Base-by-base conservation (phyloP, 208 protist genomes). In the Trypanosoma cruzi region DNA sequence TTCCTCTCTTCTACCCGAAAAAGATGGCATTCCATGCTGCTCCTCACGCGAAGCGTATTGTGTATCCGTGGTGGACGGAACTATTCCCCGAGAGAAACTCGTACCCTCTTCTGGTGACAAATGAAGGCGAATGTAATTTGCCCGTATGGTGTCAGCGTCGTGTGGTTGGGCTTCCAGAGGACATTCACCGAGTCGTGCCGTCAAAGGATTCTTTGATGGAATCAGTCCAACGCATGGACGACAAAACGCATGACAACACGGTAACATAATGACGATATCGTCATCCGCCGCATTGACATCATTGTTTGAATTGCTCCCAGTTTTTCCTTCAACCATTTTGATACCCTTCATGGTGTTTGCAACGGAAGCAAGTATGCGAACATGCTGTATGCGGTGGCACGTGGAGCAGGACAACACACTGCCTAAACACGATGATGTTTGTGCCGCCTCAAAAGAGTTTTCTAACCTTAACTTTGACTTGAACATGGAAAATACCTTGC, bases 201-300 rank as follows among this genome's bases (percentile, higher is more conserved):
- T 22, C 24, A 16, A 22, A 49, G 6, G 5, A 28, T 20, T 37
- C n/a, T 40, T n/a, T 31, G n/a, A 50, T 18, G 64, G 13, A 6
- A 29, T 32, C 11, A 82, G 20, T 31, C 77, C 77, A 22, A 79
- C 22, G 46, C 77, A 82, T 18, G 44, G 34, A 60, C 67, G 68
- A 60, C 79, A 84, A 52, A 71, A 68, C 29, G 67, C 58, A 67
- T 84, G 79, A 50, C 65, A 50, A 66, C 79, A 84, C 24, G 79
- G 79, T 13, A 84, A 60, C 31, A 84, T 56, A 54, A 84, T 66
- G 22, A 75, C 70, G 13, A 77, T 59, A 36, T 67, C 26, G 37
- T 84, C 73, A 69, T 78, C 77, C 22, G 53, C 63, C 18, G 46
- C 3, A 40, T 58, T 24, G 34, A n/a, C 29, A n/a, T 55, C 34